Evolutionary conservation across 352 stramenopile species (phyloP).

Genomic region (Pseudoperonospora humuli): DNA sequence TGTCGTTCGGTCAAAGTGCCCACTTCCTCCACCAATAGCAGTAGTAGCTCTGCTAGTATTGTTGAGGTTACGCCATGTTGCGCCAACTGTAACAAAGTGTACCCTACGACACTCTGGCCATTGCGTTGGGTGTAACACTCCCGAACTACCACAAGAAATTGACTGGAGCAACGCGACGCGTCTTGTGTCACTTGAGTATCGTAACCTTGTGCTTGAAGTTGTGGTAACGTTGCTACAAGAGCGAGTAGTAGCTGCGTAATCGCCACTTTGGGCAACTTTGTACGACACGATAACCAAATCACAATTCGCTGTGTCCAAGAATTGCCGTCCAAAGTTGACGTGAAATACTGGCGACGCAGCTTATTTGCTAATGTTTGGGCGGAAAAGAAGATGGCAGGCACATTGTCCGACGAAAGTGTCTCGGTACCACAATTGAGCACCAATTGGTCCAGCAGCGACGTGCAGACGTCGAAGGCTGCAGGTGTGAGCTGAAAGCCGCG

Average conservation of each 20-base stretch:
- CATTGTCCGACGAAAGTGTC: slow-evolving; percentile 14
- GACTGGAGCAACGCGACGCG: slow-evolving; percentile 4
- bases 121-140: slow-evolving; percentile 16
- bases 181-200: slow-evolving; percentile 9
- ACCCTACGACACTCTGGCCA: slow-evolving; percentile 41
- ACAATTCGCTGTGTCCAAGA: slow-evolving; percentile 45
- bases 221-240: slow-evolving; percentile 52
- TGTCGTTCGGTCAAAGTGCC: slow-evolving; percentile 41
- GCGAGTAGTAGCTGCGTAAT: slow-evolving; percentile 66
- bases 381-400: slow-evolving; percentile 69
- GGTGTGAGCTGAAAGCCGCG: slow-evolving; percentile 73
- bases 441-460: slow-evolving; percentile 52
- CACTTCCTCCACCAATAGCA: slow-evolving; percentile 67
- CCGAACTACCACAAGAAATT: slow-evolving; percentile 6
- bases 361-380: slow-evolving; percentile 81
- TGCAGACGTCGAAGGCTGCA: slow-evolving; percentile 67
- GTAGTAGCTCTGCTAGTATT: slow-evolving; percentile 47
- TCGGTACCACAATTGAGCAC: slow-evolving; percentile 14
- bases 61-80: slow-evolving; percentile 24
- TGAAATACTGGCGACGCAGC: slow-evolving; percentile 43
- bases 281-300: slow-evolving; percentile 41
- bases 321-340: slow-evolving; percentile 19
- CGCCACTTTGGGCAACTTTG: slow-evolving; percentile 49
- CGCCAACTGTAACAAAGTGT: slow-evolving; percentile 44
- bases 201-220: slow-evolving; percentile 35